Conservation (phyloP, 176 grass and related monocot genomes). For the Themeda triandra region DNA sequence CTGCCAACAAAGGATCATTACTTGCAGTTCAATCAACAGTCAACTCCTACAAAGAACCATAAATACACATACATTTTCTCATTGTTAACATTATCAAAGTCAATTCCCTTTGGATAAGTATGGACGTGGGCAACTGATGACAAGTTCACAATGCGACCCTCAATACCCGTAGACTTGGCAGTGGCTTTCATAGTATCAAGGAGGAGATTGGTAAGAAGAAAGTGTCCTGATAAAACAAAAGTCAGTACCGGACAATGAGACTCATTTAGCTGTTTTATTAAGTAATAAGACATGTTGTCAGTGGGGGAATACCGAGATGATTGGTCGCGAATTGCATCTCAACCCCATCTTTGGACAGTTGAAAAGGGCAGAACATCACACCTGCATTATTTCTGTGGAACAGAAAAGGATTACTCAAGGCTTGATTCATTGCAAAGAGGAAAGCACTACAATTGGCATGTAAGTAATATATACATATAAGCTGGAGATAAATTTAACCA, state of each 20-base stretch:
- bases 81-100: constrained; percentile 35
- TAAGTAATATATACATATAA: background rate
- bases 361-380: constrained; percentile 88
- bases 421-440: background rate
- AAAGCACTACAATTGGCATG: background rate
- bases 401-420: constrained; percentile 15
- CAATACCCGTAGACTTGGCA: no score
- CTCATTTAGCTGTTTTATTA: no score
- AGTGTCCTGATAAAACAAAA: no score
- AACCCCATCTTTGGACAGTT: constrained; percentile 84
- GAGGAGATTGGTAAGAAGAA: no score
- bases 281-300: background rate
- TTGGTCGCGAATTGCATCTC: constrained; percentile 94
- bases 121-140: no score
- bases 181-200: no score
- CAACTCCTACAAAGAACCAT: background rate
- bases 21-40: constrained; percentile 4
- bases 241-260: no score
- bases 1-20: constrained; percentile 44
- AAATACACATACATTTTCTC: constrained; percentile 50
- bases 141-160: no score
- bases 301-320: constrained; percentile 66
- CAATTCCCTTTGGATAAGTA: no score
- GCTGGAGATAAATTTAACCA: background rate
- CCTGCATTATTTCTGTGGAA: constrained; percentile 88